Conservation (phyloP, 371 early-diverging fungal species). For the Mucor racemosus region DNA sequence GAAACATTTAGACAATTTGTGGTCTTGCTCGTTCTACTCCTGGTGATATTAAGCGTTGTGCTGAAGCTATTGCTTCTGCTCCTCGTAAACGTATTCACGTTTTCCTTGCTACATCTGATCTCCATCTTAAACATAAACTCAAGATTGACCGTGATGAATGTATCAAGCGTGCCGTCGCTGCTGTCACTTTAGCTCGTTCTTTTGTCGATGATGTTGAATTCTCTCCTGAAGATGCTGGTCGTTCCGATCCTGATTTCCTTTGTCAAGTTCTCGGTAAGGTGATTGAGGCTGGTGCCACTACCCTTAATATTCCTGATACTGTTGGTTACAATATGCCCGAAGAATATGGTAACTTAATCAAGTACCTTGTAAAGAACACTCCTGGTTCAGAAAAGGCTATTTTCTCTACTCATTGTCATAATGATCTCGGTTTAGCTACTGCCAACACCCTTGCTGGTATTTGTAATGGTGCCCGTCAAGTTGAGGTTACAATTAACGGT, state of each 20-base stretch:
- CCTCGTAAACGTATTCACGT: slow-evolving; percentile 90
- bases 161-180: slow-evolving; percentile 79
- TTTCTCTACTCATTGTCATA: slow-evolving; percentile 96
- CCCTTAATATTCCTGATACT: slow-evolving; percentile 96
- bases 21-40: slow-evolving; percentile 90
- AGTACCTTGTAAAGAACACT: slow-evolving; percentile 79
- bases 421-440: slow-evolving; percentile 96
- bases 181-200: slow-evolving; percentile 79
- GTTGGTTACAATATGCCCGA: slow-evolving; percentile 94
- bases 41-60: slow-evolving; percentile 87
- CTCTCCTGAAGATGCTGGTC: slow-evolving; percentile 93
- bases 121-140: slow-evolving; percentile 93
- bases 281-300: slow-evolving; percentile 93
- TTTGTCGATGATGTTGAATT: slow-evolving; percentile 92
- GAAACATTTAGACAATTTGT: slow-evolving; percentile 70
- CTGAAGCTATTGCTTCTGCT: slow-evolving; percentile 85
- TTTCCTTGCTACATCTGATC: slow-evolving; percentile 95
- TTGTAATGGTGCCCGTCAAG: slow-evolving; percentile 90
- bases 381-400: slow-evolving; percentile 75
- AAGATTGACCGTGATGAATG: slow-evolving; percentile 90
- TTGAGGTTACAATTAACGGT: slow-evolving; percentile 97
- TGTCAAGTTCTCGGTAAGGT: slow-evolving; percentile 84
- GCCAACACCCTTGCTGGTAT: slow-evolving; percentile 95
- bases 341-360: slow-evolving; percentile 86
- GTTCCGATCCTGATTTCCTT: slow-evolving; percentile 88